Conservation (phyloP, 2,329 filamentous ascomycete genomes). For the Aureobasidium sp. region DNA sequence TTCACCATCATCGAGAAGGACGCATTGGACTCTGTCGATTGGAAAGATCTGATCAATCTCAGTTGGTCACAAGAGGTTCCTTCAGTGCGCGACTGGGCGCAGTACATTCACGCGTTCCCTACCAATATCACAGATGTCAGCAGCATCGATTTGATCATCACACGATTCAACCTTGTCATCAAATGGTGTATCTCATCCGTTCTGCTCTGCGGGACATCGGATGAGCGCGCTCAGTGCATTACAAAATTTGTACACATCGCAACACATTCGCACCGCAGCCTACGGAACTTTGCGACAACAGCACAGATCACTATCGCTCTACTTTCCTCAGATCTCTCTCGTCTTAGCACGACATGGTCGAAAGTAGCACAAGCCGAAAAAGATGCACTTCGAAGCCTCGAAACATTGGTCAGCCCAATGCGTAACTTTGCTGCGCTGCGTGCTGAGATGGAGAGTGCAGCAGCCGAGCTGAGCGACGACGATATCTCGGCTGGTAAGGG, state of each 20-base stretch:
- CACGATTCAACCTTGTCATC: slow-evolving; percentile 80
- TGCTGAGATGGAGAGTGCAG: slow-evolving; percentile 66
- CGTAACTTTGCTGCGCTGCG: slow-evolving; percentile 72
- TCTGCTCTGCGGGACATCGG: slow-evolving; percentile 62
- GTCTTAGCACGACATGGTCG: slow-evolving; percentile 64
- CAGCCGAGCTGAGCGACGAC: background rate
- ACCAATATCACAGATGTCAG: slow-evolving; percentile 51
- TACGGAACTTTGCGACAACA: slow-evolving; percentile 78
- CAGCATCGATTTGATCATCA: slow-evolving; percentile 76
- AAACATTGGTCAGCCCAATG: slow-evolving; percentile 66
- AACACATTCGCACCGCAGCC: slow-evolving; percentile 58
- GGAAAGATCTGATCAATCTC: slow-evolving; percentile 80
- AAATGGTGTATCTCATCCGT: slow-evolving; percentile 80
- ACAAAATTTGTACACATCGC: slow-evolving; percentile 80
- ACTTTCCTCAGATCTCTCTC: slow-evolving; percentile 61
- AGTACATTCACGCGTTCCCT: slow-evolving; percentile 47
- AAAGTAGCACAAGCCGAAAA: slow-evolving; percentile 60
- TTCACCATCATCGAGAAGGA: slow-evolving; percentile 83
- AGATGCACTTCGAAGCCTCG: slow-evolving; percentile 60
- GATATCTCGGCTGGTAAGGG: slow-evolving; percentile 46
- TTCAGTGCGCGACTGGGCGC: slow-evolving; percentile 58
- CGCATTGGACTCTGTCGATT: slow-evolving; percentile 77
- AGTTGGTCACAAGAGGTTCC: slow-evolving; percentile 62
- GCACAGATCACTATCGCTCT: slow-evolving; percentile 74
- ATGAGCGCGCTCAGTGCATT: slow-evolving; percentile 68